phyloP scores from a whole-genome alignment of 176 grass and related monocot genomes.

The Typha latifolia region DNA sequence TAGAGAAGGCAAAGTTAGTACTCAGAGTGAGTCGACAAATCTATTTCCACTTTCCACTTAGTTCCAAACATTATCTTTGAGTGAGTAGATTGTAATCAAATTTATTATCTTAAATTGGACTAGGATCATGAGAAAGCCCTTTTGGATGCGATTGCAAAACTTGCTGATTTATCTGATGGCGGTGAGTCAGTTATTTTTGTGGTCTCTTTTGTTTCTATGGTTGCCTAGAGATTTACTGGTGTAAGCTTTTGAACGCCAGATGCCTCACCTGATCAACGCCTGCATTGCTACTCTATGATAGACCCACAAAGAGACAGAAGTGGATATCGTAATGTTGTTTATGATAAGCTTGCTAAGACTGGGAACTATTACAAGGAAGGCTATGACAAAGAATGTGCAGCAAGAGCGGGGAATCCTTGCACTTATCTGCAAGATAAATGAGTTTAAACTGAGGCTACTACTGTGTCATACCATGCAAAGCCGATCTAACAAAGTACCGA shows the following conservation, averaged over 20 bases:
- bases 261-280: not conserved
- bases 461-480: not conserved
- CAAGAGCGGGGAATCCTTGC: too few relatives aligned
- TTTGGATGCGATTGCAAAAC: conserved; percentile 39
- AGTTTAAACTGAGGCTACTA: too few relatives aligned
- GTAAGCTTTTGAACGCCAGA: not conserved
- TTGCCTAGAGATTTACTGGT: not conserved
- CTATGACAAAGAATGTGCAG: too few relatives aligned
- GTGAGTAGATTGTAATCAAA: conserved; percentile 10
- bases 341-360: not conserved
- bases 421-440: too few relatives aligned
- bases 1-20: conserved; percentile 42
- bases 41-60: conserved; percentile 1
- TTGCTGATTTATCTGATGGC: conserved; percentile 35
- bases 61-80: conserved; percentile 1
- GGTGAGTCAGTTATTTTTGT: conserved; percentile 2
- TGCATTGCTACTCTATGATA: not conserved
- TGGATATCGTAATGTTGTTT: not conserved
- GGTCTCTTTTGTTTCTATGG: not conserved
- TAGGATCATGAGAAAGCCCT: conserved; percentile 58
- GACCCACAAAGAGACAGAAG: not conserved
- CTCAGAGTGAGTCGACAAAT: conserved; percentile 37
- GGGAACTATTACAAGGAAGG: not conserved
- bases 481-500: not conserved
- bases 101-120: conserved; percentile 12